Percentiles rank a stretch among this genome's conserved stretches.
These are phyloP conservation scores for Cyclostephanos invisitatus DNA, from an alignment of 108 stramenopile species.

Conservation along the genomic window DNA sequence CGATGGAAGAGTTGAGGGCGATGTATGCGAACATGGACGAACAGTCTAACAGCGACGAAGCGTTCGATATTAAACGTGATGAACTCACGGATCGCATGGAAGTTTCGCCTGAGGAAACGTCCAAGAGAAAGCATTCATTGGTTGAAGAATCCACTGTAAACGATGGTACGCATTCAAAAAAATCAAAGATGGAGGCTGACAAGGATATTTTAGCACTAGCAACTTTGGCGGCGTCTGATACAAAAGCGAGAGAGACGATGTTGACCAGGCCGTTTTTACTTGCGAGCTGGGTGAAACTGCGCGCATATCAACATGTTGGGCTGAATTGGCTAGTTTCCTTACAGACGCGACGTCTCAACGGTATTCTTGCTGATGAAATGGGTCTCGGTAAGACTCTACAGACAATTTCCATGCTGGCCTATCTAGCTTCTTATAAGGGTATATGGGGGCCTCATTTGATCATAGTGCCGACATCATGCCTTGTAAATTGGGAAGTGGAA, in stretches of 20 bases:
- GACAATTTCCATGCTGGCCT: slow-evolving; percentile 94
- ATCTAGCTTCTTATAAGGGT: slow-evolving; percentile 91
- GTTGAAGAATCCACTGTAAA: slow-evolving; percentile 1
- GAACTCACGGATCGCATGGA: slow-evolving; percentile 7
- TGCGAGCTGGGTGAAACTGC: slow-evolving; percentile 81
- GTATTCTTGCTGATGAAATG: slow-evolving; percentile 98
- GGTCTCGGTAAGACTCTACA: slow-evolving; percentile 82
- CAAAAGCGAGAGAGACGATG: slow-evolving; percentile 60
- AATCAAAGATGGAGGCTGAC: slow-evolving; percentile 23
- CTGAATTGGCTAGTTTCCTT: slow-evolving; percentile 97
- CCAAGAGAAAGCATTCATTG: slow-evolving; percentile 31
- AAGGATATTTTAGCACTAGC: slow-evolving; percentile 35
- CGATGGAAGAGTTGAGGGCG: slow-evolving; percentile 61
- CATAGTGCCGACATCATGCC: slow-evolving; percentile 95
- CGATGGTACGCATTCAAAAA: slow-evolving; percentile 21
- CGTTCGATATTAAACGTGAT: not conserved
- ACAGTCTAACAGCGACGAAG: slow-evolving; percentile 3
- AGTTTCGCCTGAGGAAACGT: slow-evolving; percentile 7
- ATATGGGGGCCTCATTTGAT: slow-evolving; percentile 99
- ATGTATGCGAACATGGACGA: slow-evolving; percentile 52
- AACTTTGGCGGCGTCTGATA: slow-evolving; percentile 59
- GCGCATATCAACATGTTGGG: slow-evolving; percentile 95
- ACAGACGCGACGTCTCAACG: slow-evolving; percentile 93
- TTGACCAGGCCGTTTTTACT: slow-evolving; percentile 79
- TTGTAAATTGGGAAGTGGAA: slow-evolving; percentile 99